Evolutionary conservation across 2,329 filamentous ascomycete genomes (phyloP), one percentile per base, ranked within the genome.

Genomic region (Colletotrichum simmondsii): DNA sequence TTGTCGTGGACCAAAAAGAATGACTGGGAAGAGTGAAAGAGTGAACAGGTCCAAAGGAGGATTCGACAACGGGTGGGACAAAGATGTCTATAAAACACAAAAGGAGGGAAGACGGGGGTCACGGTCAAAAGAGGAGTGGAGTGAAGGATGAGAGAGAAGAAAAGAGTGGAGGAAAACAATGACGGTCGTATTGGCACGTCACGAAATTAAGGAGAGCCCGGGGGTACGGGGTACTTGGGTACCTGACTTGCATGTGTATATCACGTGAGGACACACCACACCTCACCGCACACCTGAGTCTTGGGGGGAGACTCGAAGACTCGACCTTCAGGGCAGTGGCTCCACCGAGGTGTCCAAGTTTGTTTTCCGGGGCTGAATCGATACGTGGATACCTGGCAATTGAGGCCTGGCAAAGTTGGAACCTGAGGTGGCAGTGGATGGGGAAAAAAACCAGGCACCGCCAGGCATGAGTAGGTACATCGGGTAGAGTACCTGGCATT

Each of bases 131-230:
- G 37, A 42, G 16, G 37, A 42, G 37, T 42, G 37, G 37, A 42
- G 37, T 35, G 14, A 14, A 14, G 6, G 58, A 16, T 2, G 4
- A n/a, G 42, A 42, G 52, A 54, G 52, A 56, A 56, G 60, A 8
- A n/a, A n/a, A 46, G 60, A 49, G 49, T 62, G 65, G 26, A 68
- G 58, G 69, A 65, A 67, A 72, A 70, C 66, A 72, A 61, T 72
- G 70, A 72, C 60, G 59, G 53, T 49, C 65, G 65, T 69, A 70
- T 64, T 64, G 59, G 70, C 66, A 72, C 65, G 60, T 65, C 46
- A 65, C 59, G 70, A 72, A 70, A 72, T 70, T 70, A 65, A 72
- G 70, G 70, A 72, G 70, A 68, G 57, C 53, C 70, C 54, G 24
- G 59, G 54, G 46, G 56, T 5, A 19, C 62, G 53, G 24, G n/a